These are phyloP conservation scores for Hygrophoropsis aurantiaca DNA, from an alignment of 768 basidiomycete genomes.

Conservation along the genomic window DNA sequence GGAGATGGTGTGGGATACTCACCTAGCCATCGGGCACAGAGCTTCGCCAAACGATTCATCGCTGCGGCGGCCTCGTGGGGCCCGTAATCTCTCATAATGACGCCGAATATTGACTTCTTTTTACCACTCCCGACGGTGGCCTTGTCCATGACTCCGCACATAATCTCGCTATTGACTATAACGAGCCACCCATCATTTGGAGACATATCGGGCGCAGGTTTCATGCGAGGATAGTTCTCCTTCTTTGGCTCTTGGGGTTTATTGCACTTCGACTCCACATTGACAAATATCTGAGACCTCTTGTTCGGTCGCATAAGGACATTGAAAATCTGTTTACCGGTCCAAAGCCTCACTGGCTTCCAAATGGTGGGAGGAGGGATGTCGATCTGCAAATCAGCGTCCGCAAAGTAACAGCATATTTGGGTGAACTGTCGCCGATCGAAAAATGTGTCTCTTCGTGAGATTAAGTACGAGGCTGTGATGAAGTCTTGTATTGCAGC, in stretches of 20 bases:
- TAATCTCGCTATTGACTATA: constrained; percentile 95
- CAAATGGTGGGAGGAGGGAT: constrained; percentile 92
- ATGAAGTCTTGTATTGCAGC: constrained; percentile 99
- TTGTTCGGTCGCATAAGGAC: constrained; percentile 95
- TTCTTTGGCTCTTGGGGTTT: constrained; percentile 77
- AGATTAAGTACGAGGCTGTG: constrained; percentile 95
- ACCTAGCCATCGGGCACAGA: constrained; percentile 94
- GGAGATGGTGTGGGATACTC: constrained; percentile 22
- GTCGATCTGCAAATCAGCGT: constrained; percentile 90
- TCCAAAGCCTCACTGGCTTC: constrained; percentile 94
- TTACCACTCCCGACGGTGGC: constrained; percentile 96
- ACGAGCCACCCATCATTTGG: constrained; percentile 99
- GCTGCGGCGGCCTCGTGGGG: constrained; percentile 90
- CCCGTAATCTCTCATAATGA: constrained; percentile 96
- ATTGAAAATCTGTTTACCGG: constrained; percentile 98
- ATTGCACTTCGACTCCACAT: constrained; percentile 95
- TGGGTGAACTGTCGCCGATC: constrained; percentile 95
- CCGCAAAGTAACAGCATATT: constrained; percentile 91
- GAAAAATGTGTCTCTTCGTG: constrained; percentile 89
- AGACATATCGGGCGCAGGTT: constrained; percentile 76
- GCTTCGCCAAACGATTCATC: constrained; percentile 95
- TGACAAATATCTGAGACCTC: constrained; percentile 78
- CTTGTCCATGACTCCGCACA: constrained; percentile 99
- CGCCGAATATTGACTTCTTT: constrained; percentile 98
- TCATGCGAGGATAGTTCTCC: constrained; percentile 59